Evolutionary conservation across 2,329 filamentous ascomycete genomes (phyloP).

Genomic region (Nakataea oryzae): DNA sequence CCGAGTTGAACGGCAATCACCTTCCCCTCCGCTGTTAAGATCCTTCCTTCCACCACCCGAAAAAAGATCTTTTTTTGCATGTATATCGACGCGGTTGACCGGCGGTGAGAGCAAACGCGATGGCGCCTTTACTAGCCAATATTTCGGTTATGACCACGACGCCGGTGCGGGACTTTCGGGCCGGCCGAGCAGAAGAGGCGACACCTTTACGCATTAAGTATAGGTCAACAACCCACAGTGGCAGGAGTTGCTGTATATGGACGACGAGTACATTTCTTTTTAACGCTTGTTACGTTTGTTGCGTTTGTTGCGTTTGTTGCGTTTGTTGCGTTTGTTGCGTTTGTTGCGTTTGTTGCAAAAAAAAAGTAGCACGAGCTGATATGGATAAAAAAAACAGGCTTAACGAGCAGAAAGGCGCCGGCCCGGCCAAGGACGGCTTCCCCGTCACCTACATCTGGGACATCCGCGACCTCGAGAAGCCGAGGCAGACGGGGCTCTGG

Average conservation of each 20-base stretch:
- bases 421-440: conserved; percentile 16
- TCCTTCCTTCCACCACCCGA: background rate
- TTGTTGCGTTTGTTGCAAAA: too few species aligned
- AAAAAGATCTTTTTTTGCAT: background rate
- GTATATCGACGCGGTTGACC: background rate
- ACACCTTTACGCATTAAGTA: too few species aligned
- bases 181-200: conserved; percentile 17
- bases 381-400: too few species aligned
- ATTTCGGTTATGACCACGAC: background rate
- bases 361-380: too few species aligned
- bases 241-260: too few species aligned
- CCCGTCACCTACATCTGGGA: conserved; percentile 40
- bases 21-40: background rate
- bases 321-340: too few species aligned
- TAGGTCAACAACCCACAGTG: too few species aligned
- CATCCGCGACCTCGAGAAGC: conserved; percentile 27
- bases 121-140: background rate
- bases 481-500: conserved; percentile 30
- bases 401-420: too few species aligned
- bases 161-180: background rate
- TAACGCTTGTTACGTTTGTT: too few species aligned
- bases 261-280: too few species aligned
- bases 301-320: too few species aligned
- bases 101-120: background rate
- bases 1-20: background rate